A percentile compares a stretch with the other conserved stretches of the same genome.
Conservation (phyloP, 495 filamentous ascomycete genomes). For the Pyronema omphalodes region DNA sequence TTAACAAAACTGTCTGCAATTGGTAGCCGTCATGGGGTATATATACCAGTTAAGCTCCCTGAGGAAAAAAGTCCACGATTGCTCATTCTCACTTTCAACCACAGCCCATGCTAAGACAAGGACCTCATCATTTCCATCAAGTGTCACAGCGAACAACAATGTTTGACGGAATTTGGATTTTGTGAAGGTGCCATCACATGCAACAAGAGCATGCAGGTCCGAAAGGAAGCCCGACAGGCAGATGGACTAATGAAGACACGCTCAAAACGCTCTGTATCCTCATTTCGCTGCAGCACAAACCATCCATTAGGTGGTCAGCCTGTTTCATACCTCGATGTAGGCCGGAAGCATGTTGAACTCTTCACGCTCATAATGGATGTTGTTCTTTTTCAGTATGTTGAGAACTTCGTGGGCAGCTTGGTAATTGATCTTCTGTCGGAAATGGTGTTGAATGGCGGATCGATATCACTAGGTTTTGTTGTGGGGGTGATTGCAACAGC, state of each 20-base stretch:
- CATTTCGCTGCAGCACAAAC: not conserved
- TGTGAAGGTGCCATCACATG: conserved; percentile 8
- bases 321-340: not conserved
- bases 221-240: not conserved
- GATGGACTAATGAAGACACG: conserved; percentile 7
- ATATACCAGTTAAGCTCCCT: not conserved
- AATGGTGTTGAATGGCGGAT: not conserved
- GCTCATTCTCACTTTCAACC: conserved; percentile 11
- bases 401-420: not conserved
- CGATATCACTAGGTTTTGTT: not conserved
- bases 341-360: not conserved
- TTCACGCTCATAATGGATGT: not conserved
- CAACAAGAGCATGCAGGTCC: conserved; percentile 1
- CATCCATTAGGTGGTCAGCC: not conserved
- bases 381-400: not conserved
- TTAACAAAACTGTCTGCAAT: not conserved
- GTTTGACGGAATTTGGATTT: conserved; percentile 7
- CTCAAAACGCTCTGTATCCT: not conserved
- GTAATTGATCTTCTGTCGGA: not conserved
- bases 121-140: conserved; percentile 9
- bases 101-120: conserved; percentile 10
- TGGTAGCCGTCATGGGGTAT: not conserved
- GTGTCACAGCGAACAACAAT: conserved; percentile 6
- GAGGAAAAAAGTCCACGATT: conserved; percentile 10
- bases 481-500: too few relatives aligned